Base-by-base conservation (phyloP, 768 basidiomycete genomes). In the Suillus occidentalis region DNA sequence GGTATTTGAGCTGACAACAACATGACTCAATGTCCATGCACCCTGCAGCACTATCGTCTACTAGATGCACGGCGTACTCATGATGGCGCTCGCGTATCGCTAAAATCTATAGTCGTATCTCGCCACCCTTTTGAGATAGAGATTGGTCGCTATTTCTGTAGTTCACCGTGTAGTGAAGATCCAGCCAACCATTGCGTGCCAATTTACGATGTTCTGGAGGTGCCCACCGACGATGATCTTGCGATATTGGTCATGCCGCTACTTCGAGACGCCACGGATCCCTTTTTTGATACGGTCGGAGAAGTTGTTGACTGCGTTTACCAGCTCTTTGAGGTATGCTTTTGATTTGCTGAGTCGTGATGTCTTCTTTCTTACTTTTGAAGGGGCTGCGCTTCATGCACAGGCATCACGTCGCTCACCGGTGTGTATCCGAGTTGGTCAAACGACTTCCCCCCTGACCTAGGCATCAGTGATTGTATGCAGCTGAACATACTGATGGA, bases 371-470 rank as follows among this genome's bases (percentile, higher is more conserved):
- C n/a, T n/a, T n/a, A n/a, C n/a, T n/a, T n/a, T n/a, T n/a, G n/a
- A n/a, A n/a, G 79, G 77, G 78, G 0, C 61, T 81, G 4, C 66
- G 72, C 55, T 80, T 79, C 64, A 77, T 82, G 70, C 81, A 82
- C 63, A 62, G 68, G 2, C 70, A 79, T 37, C 68, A 69, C 20
- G 68, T 81, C 1, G 81, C 79, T 6, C 81, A 82, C 61, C 63
- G 77, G 80, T 80, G 58, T 5, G 74, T 59, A 28, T 20, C 9
- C n/a, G 25, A 13, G 28, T 45, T 36, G 31, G 65, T 10, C n/a
- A n/a, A n/a, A n/a, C n/a, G 52, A 31, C 25, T 47, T 14, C 13
- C 16, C 31, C 61, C 10, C 68, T 71, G 39, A 58, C 72, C 60
- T 70, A 71, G 66, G 53, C 66, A 20, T 12, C n/a, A 81, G 77